Percentiles rank a stretch among this genome's conserved stretches.
Evolutionary conservation across 2,329 filamentous ascomycete genomes (phyloP).

Genomic region (Penicillium sp.): DNA sequence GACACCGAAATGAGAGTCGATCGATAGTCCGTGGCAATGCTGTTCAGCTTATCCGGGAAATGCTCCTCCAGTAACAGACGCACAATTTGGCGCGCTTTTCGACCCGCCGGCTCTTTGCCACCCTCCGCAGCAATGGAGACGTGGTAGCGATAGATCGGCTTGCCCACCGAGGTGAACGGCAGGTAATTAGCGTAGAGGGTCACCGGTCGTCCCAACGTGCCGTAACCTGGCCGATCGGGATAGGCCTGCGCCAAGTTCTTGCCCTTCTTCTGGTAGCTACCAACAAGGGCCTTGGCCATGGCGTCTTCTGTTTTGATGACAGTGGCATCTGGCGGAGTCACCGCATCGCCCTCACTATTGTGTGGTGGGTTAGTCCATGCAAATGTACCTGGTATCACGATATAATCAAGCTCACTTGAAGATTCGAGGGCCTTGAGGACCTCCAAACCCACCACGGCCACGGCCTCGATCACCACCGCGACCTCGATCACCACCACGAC

Average conservation of each 20-base stretch:
- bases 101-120: conserved; percentile 27
- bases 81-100: conserved; percentile 46
- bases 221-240: conserved; percentile 35
- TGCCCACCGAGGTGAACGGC: conserved; percentile 31
- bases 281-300: conserved; percentile 21
- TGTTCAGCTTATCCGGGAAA: conserved; percentile 18
- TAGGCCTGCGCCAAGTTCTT: conserved; percentile 16
- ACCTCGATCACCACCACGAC: conserved; percentile 5
- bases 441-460: conserved; percentile 14
- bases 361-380: not conserved
- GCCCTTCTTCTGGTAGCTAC: conserved; percentile 11
- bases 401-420: conserved; percentile 24
- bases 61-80: conserved; percentile 41
- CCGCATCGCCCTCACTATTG: conserved; percentile 17
- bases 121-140: conserved; percentile 30
- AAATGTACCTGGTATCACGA: not conserved
- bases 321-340: conserved; percentile 16
- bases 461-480: conserved; percentile 14
- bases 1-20: conserved; percentile 33
- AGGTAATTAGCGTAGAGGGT: conserved; percentile 38
- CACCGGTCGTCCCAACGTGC: conserved; percentile 27
- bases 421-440: conserved; percentile 20
- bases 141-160: conserved; percentile 39
- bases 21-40: conserved; percentile 38
- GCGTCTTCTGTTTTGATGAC: conserved; percentile 26